Evolutionary conservation across 169 alveolate species (phyloP).

Genomic region (Babesia gibsoni): DNA sequence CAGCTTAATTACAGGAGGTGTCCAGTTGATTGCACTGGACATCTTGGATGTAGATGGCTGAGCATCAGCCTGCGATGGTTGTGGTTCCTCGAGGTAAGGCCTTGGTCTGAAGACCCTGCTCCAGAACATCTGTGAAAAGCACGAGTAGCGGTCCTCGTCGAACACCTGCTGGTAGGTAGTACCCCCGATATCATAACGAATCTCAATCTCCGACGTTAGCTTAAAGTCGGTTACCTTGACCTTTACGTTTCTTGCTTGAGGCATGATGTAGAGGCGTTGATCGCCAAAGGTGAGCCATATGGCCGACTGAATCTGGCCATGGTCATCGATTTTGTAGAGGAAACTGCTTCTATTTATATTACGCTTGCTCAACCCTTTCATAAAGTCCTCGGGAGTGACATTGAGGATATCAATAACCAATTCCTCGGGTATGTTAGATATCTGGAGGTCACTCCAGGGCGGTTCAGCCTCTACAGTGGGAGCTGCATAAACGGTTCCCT

Average conservation of each 20-base stretch:
- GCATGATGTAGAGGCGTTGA: constrained; percentile 28
- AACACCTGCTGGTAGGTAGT: neutral
- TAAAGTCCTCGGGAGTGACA: neutral
- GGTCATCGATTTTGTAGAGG: constrained; percentile 4
- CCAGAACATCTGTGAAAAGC: constrained; percentile 23
- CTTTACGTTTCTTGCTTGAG: constrained; percentile 45
- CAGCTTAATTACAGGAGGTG: neutral
- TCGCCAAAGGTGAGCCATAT: constrained; percentile 26
- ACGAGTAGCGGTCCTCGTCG: constrained; percentile 17
- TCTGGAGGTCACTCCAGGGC: neutral
- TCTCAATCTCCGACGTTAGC: neutral
- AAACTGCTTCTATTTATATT: neutral
- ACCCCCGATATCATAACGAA: constrained; percentile 49
- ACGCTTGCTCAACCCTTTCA: neutral
- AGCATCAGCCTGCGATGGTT: too few relatives aligned
- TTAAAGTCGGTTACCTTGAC: neutral
- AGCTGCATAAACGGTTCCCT: too few relatives aligned
- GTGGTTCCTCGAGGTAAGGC: neutral
- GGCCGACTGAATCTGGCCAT: neutral
- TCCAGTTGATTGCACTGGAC: neutral
- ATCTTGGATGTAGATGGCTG: too few relatives aligned
- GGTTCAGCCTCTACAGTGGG: too few relatives aligned
- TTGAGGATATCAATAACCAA: constrained; percentile 3
- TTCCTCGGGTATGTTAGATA: neutral
- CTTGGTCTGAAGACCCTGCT: constrained; percentile 10